phyloP scores from a whole-genome alignment of 345 rosid species.

The Geranium brycei region DNA sequence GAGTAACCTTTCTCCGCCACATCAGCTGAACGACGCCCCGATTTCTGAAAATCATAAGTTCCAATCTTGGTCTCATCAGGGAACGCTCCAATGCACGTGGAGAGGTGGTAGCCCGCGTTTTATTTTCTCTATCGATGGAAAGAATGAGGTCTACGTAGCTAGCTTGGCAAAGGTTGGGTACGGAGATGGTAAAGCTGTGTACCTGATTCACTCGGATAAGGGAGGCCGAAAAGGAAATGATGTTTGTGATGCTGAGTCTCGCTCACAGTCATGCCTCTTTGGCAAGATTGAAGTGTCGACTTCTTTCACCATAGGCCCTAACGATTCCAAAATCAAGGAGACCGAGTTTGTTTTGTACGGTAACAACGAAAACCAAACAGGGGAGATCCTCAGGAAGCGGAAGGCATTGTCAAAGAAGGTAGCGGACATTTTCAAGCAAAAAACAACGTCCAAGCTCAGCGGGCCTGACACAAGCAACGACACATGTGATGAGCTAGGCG shows the following conservation, averaged over 20 bases:
- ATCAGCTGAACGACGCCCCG: slow-evolving; percentile 7
- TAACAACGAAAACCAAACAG: slow-evolving; percentile 3
- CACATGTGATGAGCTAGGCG: slow-evolving; percentile 18
- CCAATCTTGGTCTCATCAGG: slow-evolving; percentile 30
- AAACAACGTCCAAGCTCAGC: slow-evolving; percentile 39
- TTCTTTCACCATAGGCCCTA: slow-evolving; percentile 30
- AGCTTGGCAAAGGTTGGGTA: slow-evolving; percentile 31
- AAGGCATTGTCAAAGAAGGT: slow-evolving; percentile 65
- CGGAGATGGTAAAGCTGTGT: slow-evolving; percentile 20
- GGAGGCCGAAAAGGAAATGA: slow-evolving; percentile 26
- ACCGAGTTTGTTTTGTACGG: slow-evolving; percentile 69
- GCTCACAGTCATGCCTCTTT: slow-evolving; percentile 34
- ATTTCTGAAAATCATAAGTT: slow-evolving; percentile 9
- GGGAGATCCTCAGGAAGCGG: slow-evolving; percentile 24
- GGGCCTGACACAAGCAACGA: slow-evolving; percentile 32
- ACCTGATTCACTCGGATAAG: slow-evolving; percentile 42
- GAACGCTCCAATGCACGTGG: slow-evolving; percentile 72
- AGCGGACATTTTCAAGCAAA: slow-evolving; percentile 47
- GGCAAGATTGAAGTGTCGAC: slow-evolving; percentile 68
- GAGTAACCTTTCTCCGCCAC: slow-evolving; percentile 4
- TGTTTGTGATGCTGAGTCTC: slow-evolving; percentile 20
- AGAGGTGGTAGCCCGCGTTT: slow-evolving; percentile 53
- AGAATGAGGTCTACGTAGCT: slow-evolving; percentile 51
- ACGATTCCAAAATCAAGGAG: slow-evolving; percentile 39
- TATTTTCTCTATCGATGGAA: slow-evolving; percentile 63